Percentiles rank a stretch among this genome's conserved stretches.
These are phyloP conservation scores for Fusarium sp. DNA, from an alignment of 2,329 filamentous ascomycete species.

Conservation along the genomic window DNA sequence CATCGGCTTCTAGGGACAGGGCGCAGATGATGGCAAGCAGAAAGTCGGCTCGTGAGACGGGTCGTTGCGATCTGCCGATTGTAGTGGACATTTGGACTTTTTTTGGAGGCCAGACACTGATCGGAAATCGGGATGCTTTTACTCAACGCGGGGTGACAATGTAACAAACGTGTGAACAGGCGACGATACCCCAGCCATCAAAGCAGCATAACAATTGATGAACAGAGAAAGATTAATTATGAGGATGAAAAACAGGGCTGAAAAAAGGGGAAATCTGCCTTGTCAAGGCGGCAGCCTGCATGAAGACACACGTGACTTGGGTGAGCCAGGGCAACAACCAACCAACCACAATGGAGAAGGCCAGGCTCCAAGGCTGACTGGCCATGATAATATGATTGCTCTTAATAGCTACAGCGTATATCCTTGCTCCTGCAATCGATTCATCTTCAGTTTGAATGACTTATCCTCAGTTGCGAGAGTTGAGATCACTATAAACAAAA, in stretches of 20 bases:
- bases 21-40: constrained; percentile 43
- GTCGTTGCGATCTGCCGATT: not conserved
- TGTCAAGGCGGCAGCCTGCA: not conserved
- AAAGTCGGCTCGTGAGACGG: not conserved
- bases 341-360: not conserved
- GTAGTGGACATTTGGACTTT: not conserved
- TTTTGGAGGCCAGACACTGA: not conserved
- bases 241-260: not conserved
- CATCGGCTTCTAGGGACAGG: constrained; percentile 40
- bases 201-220: accelerated
- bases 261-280: not conserved
- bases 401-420: not conserved
- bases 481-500: not conserved
- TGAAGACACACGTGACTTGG: not conserved
- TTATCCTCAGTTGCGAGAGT: too few species aligned
- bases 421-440: not conserved
- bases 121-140: not conserved
- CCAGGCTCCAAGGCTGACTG: not conserved
- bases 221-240: accelerated
- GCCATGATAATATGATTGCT: accelerated
- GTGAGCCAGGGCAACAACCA: not conserved
- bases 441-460: too few species aligned
- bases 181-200: not conserved
- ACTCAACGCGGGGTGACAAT: accelerated
- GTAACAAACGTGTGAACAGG: not conserved